A percentile compares a stretch with the other conserved stretches of the same genome.
Evolutionary conservation across 2,329 filamentous ascomycete species (phyloP).

Genomic region (Eurotiales sp.): DNA sequence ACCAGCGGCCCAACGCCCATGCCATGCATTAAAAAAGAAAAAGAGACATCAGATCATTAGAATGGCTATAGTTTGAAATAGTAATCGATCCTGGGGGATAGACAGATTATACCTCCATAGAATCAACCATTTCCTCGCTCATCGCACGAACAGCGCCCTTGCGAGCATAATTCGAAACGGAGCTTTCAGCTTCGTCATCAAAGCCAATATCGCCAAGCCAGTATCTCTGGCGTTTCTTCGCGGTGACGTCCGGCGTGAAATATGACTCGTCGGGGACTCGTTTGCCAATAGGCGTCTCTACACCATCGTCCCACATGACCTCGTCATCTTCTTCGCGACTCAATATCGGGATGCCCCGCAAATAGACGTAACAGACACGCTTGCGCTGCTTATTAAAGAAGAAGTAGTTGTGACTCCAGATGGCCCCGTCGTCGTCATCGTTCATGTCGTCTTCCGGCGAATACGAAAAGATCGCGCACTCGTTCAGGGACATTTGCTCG

Average conservation of each 20-base stretch:
- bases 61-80: background rate
- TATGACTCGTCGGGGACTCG: constrained; percentile 47
- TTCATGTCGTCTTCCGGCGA: constrained; percentile 86
- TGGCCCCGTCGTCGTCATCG: constrained; percentile 86
- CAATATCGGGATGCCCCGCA: constrained; percentile 74
- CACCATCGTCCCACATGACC: constrained; percentile 33
- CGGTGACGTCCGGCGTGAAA: constrained; percentile 52
- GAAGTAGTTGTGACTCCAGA: constrained; percentile 96
- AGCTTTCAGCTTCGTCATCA: constrained; percentile 36
- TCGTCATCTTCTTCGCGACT: constrained; percentile 61
- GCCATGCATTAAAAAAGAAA: constrained; percentile 15
- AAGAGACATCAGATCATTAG: constrained; percentile 6
- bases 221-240: constrained; percentile 77
- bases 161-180: constrained; percentile 37
- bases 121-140: constrained; percentile 52
- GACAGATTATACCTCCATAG: constrained; percentile 48
- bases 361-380: constrained; percentile 88
- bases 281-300: constrained; percentile 43
- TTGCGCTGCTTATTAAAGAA: constrained; percentile 94
- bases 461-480: constrained; percentile 88
- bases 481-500: constrained; percentile 86
- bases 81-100: background rate
- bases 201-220: constrained; percentile 71
- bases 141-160: constrained; percentile 48
- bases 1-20: constrained; percentile 15